Base-by-base conservation (phyloP, 129 eudicot genomes). In the Flaveria linearis region DNA sequence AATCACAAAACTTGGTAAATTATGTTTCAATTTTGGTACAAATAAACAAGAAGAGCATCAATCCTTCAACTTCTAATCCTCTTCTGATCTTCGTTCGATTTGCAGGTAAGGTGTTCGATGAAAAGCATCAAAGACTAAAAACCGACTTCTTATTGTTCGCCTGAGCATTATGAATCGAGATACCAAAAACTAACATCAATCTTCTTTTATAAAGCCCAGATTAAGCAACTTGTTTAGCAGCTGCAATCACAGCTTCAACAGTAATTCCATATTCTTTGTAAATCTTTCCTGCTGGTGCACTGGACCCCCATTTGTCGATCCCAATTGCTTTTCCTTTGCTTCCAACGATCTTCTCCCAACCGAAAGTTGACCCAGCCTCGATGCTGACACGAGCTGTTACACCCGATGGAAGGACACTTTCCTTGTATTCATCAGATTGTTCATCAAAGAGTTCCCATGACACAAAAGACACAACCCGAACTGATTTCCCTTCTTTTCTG, bases 341-440 rank as follows among this genome's bases (percentile, higher is more conserved):
- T 56, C 98, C 98, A 18, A 93, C 93, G 46, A 85, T 68, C 74
- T 87, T 88, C 22, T 22, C 82, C 98, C 97, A 93, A 1, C 98
- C 97, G 12, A 93, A 93, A 20, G 98, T 93, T 5, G 97, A 56
- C 42, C 82, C 97, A 17, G 97, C 98, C 78, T 93, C 98, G 23
- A 93, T 87, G 82, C 98, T 93, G 28, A 93, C 96, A 88, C 98
- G 90, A 66, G 97, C 93, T 1, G 98, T 88, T 14, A 93, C 97
- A 42, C 76, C 76, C 5, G 86, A 76, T 4, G 98, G 98, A 39
- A 93, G 85, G 0, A 93, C 98, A 58, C 97, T 88, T 71, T 93
- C 97, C 85, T 90, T 91, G 78, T 93, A 93, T 4, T 80, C 90
- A 30, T 83, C 91, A 0, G 93, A 85, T 33, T 93, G 97, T 72